Evolutionary conservation across 2,329 filamentous ascomycete genomes (phyloP).

Genomic region (Triangularia setosa): DNA sequence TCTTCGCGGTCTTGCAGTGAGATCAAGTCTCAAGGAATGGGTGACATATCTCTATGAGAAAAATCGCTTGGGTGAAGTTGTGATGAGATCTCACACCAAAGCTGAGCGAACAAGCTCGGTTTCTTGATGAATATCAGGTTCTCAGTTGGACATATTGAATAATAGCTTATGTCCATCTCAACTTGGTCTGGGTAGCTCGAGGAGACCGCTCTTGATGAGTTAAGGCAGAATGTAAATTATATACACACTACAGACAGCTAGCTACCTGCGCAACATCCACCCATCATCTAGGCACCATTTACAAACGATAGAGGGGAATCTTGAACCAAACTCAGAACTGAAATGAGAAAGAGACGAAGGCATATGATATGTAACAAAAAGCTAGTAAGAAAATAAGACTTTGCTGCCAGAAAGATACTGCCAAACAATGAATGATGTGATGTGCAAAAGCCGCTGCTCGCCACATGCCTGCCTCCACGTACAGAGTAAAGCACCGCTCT

Average conservation of each 20-base stretch:
- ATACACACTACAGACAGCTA: not conserved
- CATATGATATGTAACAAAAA: not conserved
- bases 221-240: too few species aligned
- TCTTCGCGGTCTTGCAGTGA: too few species aligned
- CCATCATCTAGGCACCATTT: conserved; percentile 1
- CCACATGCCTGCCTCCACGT: not conserved
- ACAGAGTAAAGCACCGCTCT: not conserved
- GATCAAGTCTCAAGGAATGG: too few species aligned
- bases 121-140: too few species aligned
- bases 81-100: too few species aligned
- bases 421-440: not conserved
- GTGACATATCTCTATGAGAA: too few species aligned
- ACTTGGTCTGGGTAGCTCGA: too few species aligned
- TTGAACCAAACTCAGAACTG: not conserved
- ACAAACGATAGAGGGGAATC: not conserved
- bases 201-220: too few species aligned
- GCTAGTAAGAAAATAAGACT: not conserved
- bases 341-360: not conserved
- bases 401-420: not conserved
- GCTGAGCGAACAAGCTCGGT: too few species aligned
- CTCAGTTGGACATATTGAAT: too few species aligned
- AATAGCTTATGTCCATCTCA: too few species aligned
- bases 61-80: too few species aligned
- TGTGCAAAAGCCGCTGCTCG: not conserved
- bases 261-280: not conserved